Base-by-base conservation (phyloP, 1,284 basidiomycete species). In the Nidula niveotomentosa region DNA sequence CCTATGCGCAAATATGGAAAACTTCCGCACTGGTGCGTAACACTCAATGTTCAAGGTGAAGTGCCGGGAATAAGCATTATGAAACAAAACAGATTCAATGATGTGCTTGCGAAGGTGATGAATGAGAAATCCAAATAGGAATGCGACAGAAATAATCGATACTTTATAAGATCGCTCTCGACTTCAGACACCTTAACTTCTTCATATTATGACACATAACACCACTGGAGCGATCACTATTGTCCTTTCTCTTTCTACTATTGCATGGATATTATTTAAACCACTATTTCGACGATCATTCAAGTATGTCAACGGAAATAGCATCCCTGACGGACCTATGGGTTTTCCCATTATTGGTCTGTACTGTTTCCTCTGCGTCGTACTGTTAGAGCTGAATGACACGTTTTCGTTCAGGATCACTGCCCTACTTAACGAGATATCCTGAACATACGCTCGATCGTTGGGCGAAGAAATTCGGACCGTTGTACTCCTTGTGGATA, bases 401-500 rank as follows among this genome's bases (percentile, higher is more conserved):
- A 51, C 58, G 37, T 18, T 54, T 51, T 8, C 48, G 15, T 39
- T 13, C 52, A 71, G 69, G 69, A 12, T 70, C 68, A 1, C 76
- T 73, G 50, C 69, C 66, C 4, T 74, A 71, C 60, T 62, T 75
- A 15, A 70, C 68, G 0, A 57, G 67, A 7, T 74, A 72, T 47
- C 72, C 75, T 9, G 75, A 76, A 55, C 63, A 69, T 9, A 66
- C 67, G 3, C 62, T 76, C 13, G 65, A 72, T 47, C 51, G 61
- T 36, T 76, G 75, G 75, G 65, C 70, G 0, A 69, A 68, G 51
- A 60, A 66, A 55, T 75, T 67, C 53, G 75, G 75, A 0, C 59
- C 69, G 2, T 45, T 76, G 0, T 75, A 68, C 52, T 75, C 74
- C 6, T 48, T 76, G 36, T 70, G 68, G 65, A 64, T 76, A 23